Conservation (phyloP, 768 basidiomycete species). For the Chalciporus sphaerocephalus region DNA sequence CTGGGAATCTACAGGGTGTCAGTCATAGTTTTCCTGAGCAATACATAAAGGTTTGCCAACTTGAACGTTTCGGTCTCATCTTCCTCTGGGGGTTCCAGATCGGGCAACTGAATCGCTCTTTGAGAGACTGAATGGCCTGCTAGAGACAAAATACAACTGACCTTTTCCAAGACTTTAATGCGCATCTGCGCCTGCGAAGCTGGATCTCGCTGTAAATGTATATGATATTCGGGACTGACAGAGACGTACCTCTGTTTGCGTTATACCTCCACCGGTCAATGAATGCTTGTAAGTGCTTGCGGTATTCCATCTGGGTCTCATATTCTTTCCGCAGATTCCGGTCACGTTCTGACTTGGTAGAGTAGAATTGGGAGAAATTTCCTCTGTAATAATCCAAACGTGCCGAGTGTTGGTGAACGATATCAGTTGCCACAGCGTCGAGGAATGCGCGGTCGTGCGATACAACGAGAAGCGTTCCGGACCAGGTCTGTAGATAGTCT, state of each 20-base stretch:
- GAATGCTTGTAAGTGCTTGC: conserved; percentile 94
- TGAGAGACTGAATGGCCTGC: neutral
- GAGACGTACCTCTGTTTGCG: conserved; percentile 73
- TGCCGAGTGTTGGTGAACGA: conserved; percentile 91
- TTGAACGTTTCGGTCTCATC: conserved; percentile 94
- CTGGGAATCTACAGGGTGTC: conserved; percentile 64
- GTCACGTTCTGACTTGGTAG: conserved; percentile 94
- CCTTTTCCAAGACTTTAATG: conserved; percentile 76
- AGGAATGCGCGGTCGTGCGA: conserved; percentile 98
- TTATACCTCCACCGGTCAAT: conserved; percentile 99
- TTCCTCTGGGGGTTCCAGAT: conserved; percentile 85
- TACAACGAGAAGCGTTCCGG: conserved; percentile 89
- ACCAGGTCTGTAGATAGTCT: conserved; percentile 95
- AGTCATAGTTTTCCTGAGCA: neutral
- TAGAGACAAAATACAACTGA: conserved; percentile 15
- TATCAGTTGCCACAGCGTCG: conserved; percentile 96
- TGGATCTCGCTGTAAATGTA: conserved; percentile 22
- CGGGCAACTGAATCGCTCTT: conserved; percentile 61
- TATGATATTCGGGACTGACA: neutral
- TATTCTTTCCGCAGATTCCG: conserved; percentile 91
- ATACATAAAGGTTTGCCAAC: conserved; percentile 33
- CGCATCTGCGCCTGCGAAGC: conserved; percentile 86
- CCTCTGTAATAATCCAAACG: conserved; percentile 98
- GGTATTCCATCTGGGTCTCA: conserved; percentile 92
- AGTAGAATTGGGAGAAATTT: conserved; percentile 98